These are phyloP conservation scores for Yarrowia sp. DNA, from an alignment of 805 yeast genomes.

Conservation along the genomic window DNA sequence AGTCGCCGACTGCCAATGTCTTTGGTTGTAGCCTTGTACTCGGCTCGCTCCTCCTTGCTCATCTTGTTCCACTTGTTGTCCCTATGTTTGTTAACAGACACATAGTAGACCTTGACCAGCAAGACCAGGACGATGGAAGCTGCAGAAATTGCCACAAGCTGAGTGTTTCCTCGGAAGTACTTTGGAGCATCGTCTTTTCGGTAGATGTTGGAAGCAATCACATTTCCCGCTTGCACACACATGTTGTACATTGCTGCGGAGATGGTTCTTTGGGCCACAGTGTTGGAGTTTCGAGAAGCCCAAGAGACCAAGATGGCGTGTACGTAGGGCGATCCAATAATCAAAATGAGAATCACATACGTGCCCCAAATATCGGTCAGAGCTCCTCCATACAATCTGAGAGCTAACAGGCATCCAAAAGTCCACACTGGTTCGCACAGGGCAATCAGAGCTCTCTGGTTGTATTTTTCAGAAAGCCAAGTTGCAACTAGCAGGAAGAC, in stretches of 20 bases:
- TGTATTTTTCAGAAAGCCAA: conserved; percentile 27
- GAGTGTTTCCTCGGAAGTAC: conserved; percentile 56
- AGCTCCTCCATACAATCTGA: conserved; percentile 31
- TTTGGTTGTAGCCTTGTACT: conserved; percentile 46
- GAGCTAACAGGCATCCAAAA: conserved; percentile 28
- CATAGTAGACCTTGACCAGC: conserved; percentile 40
- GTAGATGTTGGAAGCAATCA: conserved; percentile 57
- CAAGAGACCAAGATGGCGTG: conserved; percentile 58
- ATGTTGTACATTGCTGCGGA: conserved; percentile 65
- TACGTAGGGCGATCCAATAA: conserved; percentile 40
- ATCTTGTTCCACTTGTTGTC: conserved; percentile 52
- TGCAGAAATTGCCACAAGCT: conserved; percentile 33
- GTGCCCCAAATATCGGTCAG: conserved; percentile 36
- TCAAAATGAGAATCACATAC: conserved; percentile 36
- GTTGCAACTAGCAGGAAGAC: neutral
- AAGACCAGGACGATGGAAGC: conserved; percentile 31
- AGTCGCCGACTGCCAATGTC: conserved; percentile 60
- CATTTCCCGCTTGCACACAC: conserved; percentile 57
- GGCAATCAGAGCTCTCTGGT: conserved; percentile 29
- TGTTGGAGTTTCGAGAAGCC: conserved; percentile 61
- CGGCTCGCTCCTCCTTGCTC: conserved; percentile 49
- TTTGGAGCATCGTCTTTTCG: conserved; percentile 56
- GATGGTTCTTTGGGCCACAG: conserved; percentile 61
- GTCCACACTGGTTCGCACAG: conserved; percentile 29
- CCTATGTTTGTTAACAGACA: conserved; percentile 37